Base-by-base conservation (phyloP, 345 rosid species). In the Noccaea bulbosa region DNA sequence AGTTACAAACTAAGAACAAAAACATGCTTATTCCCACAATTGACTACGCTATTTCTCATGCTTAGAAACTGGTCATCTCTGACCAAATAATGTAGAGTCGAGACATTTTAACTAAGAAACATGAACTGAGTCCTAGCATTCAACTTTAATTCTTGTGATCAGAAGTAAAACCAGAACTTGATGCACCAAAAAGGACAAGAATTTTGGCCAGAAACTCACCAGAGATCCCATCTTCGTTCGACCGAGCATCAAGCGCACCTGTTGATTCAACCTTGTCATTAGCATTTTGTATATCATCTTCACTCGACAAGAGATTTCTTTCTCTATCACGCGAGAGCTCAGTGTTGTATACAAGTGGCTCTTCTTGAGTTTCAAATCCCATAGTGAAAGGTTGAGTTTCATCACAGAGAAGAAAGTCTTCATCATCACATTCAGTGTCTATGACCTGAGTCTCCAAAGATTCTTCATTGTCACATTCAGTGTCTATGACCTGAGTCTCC, bases 371-470 rank as follows among this genome's bases (percentile, higher is more conserved):
- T 53, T 61, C 78, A 52, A 47, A 77, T 39, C 11, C 73, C 57
- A 79, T 48, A 61, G 62, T 27, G 66, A 82, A 10, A 50, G 66
- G 76, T 75, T 79, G 85, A 43, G 83, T 82, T 51, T 82, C 85
- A 11, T 24, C 64, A 50, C 70, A 76, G 9, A 69, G 60, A 71
- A 70, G 66, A 66, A 76, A 54, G 1, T 65, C 83, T 47, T 82
- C 65, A 7, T 71, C 46, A 44, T 73, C 74, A 54, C 60, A 77
- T 43, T 5, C 74, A 65, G 8, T 38, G 22, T 79, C 75, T 30
- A 82, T 6, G 10, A 74, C 78, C 68, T 82, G 85, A 49, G 83
- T 82, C 11, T 79, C 85, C 16, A 37, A 27, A 27, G 2, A 27
- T 27, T 65, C 83, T 47, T 82, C 67, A 7, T 71, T 52, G 49